Percentiles rank a stretch among this genome's conserved stretches.
Evolutionary conservation across 352 stramenopile genomes (phyloP).

Genomic region (Phytophthora ohioensis): DNA sequence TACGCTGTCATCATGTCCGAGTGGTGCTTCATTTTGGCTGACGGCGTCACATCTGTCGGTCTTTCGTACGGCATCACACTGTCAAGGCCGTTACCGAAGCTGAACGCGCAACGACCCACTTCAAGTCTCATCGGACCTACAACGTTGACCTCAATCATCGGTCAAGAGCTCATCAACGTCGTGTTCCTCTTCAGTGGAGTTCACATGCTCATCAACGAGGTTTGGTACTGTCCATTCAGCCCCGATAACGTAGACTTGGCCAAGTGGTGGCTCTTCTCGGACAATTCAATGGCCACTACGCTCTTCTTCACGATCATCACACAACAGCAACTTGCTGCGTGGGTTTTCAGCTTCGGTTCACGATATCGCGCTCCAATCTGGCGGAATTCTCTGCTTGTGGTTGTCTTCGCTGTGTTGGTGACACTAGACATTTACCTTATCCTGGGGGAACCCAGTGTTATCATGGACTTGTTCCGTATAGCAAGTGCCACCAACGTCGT

Average conservation of each 20-base stretch:
- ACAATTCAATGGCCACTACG: constrained; percentile 51
- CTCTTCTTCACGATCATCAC: constrained; percentile 42
- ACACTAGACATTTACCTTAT: constrained; percentile 50
- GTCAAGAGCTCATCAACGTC: constrained; percentile 64
- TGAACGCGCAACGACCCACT: constrained; percentile 41
- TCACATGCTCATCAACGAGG: constrained; percentile 38
- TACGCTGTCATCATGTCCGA: constrained; percentile 73
- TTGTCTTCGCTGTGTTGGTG: constrained; percentile 29
- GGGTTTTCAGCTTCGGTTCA: constrained; percentile 56
- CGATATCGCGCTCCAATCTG: constrained; percentile 53
- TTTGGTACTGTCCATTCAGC: constrained; percentile 33
- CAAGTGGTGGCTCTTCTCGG: constrained; percentile 60
- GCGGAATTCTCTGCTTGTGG: constrained; percentile 46
- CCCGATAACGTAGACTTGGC: constrained; percentile 44
- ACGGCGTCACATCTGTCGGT: constrained; percentile 71
- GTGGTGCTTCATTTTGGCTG: constrained; percentile 76
- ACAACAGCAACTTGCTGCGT: constrained; percentile 41
- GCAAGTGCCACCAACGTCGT: constrained; percentile 59
- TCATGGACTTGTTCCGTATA: constrained; percentile 60
- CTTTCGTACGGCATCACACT: constrained; percentile 53
- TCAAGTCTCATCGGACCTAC: constrained; percentile 68
- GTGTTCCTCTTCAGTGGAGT: constrained; percentile 46
- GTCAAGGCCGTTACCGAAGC: constrained; percentile 41
- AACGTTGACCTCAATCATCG: constrained; percentile 53
- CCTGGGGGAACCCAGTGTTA: constrained; percentile 33